Conservation (phyloP, 1,284 basidiomycete species). For the Heliocybe sulcata region DNA sequence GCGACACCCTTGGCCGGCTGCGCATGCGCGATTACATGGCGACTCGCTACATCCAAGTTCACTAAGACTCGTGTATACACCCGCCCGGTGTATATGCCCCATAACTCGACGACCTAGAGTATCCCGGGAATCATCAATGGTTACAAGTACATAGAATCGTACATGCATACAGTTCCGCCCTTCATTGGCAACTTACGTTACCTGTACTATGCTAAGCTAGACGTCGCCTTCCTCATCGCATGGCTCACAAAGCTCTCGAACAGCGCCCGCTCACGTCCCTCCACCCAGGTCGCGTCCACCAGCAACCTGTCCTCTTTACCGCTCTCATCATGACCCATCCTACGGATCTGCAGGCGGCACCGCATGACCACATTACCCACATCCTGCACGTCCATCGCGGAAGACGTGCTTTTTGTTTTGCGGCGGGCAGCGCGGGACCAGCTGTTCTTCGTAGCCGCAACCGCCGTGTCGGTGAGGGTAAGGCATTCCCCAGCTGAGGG, state of each 20-base stretch:
- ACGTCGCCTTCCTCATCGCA: not conserved
- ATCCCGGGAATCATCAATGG: too few species aligned
- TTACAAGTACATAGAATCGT: too few species aligned
- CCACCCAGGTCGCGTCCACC: slow-evolving; percentile 55
- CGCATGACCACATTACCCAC: not conserved
- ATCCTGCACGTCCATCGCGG: not conserved
- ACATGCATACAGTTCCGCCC: too few species aligned
- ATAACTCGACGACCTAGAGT: too few species aligned
- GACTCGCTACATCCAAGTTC: too few species aligned
- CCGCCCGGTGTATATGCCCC: too few species aligned
- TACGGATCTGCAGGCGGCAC: slow-evolving; percentile 5
- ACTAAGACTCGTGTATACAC: too few species aligned
- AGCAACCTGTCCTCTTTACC: slow-evolving; percentile 9
- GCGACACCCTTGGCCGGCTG: too few species aligned
- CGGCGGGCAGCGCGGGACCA: slow-evolving; percentile 72
- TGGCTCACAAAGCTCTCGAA: slow-evolving; percentile 25
- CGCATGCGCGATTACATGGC: too few species aligned
- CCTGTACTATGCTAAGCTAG: too few species aligned
- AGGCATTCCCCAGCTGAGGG: not conserved
- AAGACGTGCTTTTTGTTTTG: slow-evolving; percentile 21
- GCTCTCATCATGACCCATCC: slow-evolving; percentile 16
- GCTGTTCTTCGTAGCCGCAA: slow-evolving; percentile 46
- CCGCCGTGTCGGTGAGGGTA: slow-evolving; percentile 15
- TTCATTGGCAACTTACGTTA: too few species aligned
- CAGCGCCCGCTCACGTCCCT: slow-evolving; percentile 48